Conservation (phyloP, 768 basidiomycete genomes). For the Grammothele lineata region DNA sequence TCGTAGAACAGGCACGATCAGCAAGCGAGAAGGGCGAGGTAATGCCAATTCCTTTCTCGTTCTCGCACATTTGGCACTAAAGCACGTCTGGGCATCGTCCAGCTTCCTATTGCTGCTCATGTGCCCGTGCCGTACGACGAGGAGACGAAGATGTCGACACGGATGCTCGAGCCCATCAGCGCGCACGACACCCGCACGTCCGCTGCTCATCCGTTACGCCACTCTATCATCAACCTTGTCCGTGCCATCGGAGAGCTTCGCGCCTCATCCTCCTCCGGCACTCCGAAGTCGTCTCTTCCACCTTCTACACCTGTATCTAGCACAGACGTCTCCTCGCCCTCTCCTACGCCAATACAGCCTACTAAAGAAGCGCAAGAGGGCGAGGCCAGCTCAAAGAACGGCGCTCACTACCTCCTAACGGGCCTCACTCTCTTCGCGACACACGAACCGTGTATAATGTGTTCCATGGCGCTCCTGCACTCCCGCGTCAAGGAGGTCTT, state of each 20-base stretch:
- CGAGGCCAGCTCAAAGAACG: conserved; percentile 36
- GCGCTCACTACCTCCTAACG: conserved; percentile 85
- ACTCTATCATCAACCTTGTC: conserved; percentile 77
- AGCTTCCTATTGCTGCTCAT: conserved; percentile 77
- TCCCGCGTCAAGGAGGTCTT: conserved; percentile 89
- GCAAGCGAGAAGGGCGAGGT: conserved; percentile 59
- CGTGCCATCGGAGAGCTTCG: conserved; percentile 59
- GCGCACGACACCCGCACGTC: conserved; percentile 71
- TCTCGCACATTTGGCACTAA: background rate
- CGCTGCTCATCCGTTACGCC: conserved; percentile 73
- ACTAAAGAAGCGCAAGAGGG: background rate
- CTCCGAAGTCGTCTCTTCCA: conserved; percentile 4
- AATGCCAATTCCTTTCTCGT: background rate
- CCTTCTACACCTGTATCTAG: conserved; percentile 1
- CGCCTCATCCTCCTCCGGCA: conserved; percentile 19
- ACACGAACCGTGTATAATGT: conserved; percentile 98
- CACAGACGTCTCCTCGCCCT: background rate
- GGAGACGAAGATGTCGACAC: conserved; percentile 12
- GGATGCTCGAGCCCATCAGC: conserved; percentile 35
- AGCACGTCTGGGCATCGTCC: no score
- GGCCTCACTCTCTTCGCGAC: conserved; percentile 81
- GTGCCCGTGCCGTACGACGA: conserved; percentile 53
- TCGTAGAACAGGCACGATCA: conserved; percentile 45
- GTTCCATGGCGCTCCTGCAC: conserved; percentile 93
- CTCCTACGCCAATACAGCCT: conserved; percentile 8